phyloP scores from a whole-genome alignment of 305 asterid genomes.

The Ajuga reptans region DNA sequence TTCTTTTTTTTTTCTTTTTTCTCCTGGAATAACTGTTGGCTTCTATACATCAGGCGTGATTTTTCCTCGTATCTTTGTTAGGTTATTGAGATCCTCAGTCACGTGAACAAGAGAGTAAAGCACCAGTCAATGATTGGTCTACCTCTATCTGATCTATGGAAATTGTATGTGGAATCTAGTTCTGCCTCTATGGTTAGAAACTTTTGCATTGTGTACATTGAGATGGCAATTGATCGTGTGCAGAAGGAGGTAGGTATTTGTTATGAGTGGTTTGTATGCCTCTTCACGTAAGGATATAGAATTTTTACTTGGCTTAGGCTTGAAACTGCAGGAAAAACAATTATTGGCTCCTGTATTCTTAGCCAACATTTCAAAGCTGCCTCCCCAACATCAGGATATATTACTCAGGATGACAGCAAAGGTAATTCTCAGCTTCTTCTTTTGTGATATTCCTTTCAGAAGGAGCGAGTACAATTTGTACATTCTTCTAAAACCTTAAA shows the following conservation, averaged over 20 bases:
- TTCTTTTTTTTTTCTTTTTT: background rate
- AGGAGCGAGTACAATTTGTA: background rate
- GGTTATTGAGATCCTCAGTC: constrained; percentile 90
- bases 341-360: constrained; percentile 54
- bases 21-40: constrained; percentile 4
- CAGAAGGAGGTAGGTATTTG: constrained; percentile 50
- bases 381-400: constrained; percentile 81
- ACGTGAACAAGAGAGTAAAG: constrained; percentile 90
- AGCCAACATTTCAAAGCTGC: constrained; percentile 60
- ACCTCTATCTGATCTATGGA: constrained; percentile 72
- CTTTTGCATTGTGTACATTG: constrained; percentile 81
- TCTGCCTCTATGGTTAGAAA: constrained; percentile 75
- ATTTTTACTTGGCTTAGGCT: constrained; percentile 13
- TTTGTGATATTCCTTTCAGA: constrained; percentile 9
- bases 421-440: constrained; percentile 35
- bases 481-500: constrained; percentile 6
- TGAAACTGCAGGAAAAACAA: constrained; percentile 62
- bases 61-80: constrained; percentile 25
- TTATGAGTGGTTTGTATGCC: constrained; percentile 13
- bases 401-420: constrained; percentile 64
- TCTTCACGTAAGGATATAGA: background rate
- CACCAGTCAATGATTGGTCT: constrained; percentile 63
- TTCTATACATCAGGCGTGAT: constrained; percentile 14
- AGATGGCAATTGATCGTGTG: constrained; percentile 85
- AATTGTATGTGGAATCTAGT: constrained; percentile 59